phyloP scores from a whole-genome alignment of 257 asterid species.

The Ajuga chamaepitys region DNA sequence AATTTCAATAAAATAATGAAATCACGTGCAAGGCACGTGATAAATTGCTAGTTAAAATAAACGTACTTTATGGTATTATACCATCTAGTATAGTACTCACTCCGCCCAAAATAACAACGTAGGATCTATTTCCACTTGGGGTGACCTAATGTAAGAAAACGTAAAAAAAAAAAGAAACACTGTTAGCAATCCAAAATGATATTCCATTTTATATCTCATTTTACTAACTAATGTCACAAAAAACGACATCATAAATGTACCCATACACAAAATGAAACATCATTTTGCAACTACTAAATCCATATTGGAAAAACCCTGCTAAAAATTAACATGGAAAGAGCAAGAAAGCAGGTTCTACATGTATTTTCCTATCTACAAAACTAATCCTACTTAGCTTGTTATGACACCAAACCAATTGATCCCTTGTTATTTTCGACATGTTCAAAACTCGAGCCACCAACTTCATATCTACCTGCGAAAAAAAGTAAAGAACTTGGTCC shows the following conservation, averaged over 20 bases:
- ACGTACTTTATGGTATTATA: no score
- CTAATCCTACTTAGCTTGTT: slow-evolving; percentile 59
- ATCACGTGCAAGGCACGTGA: no score
- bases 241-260: background rate
- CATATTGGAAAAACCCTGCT: background rate
- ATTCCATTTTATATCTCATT: background rate
- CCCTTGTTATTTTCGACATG: slow-evolving; percentile 60
- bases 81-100: no score
- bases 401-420: slow-evolving; percentile 74
- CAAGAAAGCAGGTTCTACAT: slow-evolving; percentile 67
- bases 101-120: no score
- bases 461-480: slow-evolving; percentile 79
- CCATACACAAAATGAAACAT: background rate
- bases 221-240: background rate
- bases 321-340: slow-evolving; percentile 65
- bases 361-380: slow-evolving; percentile 58
- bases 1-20: no score
- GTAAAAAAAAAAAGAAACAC: no score
- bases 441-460: slow-evolving; percentile 71
- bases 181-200: no score
- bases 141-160: background rate
- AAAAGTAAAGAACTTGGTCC: slow-evolving; percentile 66
- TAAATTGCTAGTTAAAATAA: no score
- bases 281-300: background rate
- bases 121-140: no score